Evolutionary conservation across 306 rosid species (phyloP).

Genomic region (Calophaca sinica): DNA sequence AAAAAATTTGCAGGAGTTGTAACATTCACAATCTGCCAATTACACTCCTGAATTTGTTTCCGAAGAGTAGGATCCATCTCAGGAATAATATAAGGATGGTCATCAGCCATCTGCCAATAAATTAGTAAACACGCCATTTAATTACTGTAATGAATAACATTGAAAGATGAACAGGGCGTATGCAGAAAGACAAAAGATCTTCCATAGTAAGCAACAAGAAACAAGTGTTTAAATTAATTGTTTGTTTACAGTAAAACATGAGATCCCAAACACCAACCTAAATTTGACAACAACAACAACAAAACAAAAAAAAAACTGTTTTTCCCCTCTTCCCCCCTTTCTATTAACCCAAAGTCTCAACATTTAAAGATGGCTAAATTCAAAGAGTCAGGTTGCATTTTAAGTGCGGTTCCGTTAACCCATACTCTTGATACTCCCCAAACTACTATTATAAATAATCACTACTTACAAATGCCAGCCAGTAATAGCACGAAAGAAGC

Average conservation of each 20-base stretch:
- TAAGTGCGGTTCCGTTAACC: no score
- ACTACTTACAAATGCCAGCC: neutral
- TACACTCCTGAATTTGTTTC: constrained; percentile 94
- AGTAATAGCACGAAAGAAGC: neutral
- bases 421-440: no score
- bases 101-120: constrained; percentile 86
- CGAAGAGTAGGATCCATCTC: constrained; percentile 95
- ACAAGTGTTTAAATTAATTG: no score
- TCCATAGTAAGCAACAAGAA: neutral
- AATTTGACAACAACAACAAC: no score
- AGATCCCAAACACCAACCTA: no score
- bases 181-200: neutral
- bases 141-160: constrained; percentile 7
- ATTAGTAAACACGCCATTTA: constrained; percentile 34
- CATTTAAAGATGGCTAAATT: no score
- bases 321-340: no score
- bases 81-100: constrained; percentile 83
- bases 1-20: constrained; percentile 97
- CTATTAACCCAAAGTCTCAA: no score
- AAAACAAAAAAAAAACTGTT: no score
- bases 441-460: neutral
- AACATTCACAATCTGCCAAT: constrained; percentile 92
- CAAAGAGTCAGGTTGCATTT: no score
- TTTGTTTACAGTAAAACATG: no score
- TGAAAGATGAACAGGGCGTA: constrained; percentile 1